Conservation (phyloP, 164 flowering plant species). For the Liquidambar formosana region DNA sequence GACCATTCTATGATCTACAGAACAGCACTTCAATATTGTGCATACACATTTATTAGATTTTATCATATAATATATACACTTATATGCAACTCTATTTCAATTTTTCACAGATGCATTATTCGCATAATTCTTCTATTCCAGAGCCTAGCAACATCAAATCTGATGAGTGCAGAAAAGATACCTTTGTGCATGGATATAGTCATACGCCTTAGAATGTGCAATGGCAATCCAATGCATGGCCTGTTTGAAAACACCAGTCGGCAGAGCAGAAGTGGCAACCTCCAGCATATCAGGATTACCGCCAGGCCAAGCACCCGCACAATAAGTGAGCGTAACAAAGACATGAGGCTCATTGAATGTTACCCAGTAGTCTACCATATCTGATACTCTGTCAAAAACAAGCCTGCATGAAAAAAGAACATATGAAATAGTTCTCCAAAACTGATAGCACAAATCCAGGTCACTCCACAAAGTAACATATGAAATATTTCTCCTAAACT, state of each 20-base stretch:
- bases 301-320: constrained; percentile 99
- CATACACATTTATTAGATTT: no score
- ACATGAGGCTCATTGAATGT: constrained; percentile 98
- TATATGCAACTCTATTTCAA: not conserved
- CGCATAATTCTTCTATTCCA: not conserved
- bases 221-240: constrained; percentile 91
- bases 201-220: constrained; percentile 89
- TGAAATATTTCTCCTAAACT: not conserved
- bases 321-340: constrained; percentile 86
- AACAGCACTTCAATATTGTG: no score
- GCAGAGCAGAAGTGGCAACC: constrained; percentile 87
- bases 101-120: not conserved
- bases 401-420: constrained; percentile 58
- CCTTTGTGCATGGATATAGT: constrained; percentile 79
- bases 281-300: constrained; percentile 95
- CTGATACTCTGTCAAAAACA: constrained; percentile 76
- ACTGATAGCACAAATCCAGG: not conserved
- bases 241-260: constrained; percentile 83
- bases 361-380: constrained; percentile 91
- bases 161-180: constrained; percentile 17
- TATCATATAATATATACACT: no score
- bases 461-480: not conserved
- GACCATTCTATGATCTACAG: no score
- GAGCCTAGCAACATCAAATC: not conserved
- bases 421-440: not conserved